phyloP scores from a whole-genome alignment of 2,329 filamentous ascomycete species.

The Lecanosticta acicola region DNA sequence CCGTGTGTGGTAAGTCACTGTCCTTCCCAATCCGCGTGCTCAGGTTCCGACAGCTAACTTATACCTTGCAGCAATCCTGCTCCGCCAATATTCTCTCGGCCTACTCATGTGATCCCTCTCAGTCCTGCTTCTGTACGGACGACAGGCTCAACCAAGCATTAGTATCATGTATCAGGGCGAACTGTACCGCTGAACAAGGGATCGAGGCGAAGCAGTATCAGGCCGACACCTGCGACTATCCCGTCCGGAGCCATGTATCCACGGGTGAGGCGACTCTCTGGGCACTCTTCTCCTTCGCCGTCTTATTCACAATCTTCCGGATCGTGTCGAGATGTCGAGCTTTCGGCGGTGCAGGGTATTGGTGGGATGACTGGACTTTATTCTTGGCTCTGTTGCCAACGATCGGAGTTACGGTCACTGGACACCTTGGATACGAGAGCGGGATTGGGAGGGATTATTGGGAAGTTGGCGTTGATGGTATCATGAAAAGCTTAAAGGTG shows the following conservation, averaged over 20 bases:
- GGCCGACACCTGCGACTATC: slow-evolving; percentile 6
- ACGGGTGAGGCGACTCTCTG: background rate
- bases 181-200: slow-evolving; percentile 1
- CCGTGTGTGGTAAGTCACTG: background rate
- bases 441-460: slow-evolving; percentile 8
- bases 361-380: slow-evolving; percentile 9
- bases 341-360: slow-evolving; percentile 8
- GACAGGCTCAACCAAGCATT: background rate
- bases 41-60: background rate
- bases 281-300: slow-evolving; percentile 3
- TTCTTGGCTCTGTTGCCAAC: slow-evolving; percentile 2
- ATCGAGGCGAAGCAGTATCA: slow-evolving; percentile 6
- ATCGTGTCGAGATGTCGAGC: slow-evolving; percentile 2
- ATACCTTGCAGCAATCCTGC: background rate
- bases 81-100: background rate
- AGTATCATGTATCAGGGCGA: background rate
- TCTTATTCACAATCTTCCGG: slow-evolving; percentile 6
- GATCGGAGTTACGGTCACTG: slow-evolving; percentile 6
- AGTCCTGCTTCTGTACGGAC: background rate
- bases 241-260: background rate
- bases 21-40: background rate
- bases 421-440: slow-evolving; percentile 2
- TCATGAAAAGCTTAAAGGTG: slow-evolving; percentile 1
- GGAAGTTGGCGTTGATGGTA: slow-evolving; percentile 5
- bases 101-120: background rate